Conservation (phyloP, 495 filamentous ascomycete genomes). For the Evernia prunastri region DNA sequence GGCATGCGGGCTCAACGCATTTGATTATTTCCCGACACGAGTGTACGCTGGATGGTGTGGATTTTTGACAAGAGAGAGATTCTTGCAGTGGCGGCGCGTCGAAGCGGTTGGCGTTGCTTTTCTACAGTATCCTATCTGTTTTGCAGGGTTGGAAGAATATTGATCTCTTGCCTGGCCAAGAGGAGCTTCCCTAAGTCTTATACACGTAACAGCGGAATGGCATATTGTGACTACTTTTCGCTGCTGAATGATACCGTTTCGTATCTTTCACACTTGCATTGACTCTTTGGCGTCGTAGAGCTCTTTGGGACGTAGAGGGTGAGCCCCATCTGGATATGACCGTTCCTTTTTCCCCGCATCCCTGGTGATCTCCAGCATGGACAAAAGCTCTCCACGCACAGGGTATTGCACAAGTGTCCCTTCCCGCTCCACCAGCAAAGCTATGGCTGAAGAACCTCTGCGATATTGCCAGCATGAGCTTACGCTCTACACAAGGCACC, state of each 20-base stretch:
- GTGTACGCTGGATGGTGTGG: background rate
- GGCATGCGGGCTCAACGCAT: background rate
- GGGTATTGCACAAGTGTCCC: background rate
- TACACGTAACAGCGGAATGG: background rate
- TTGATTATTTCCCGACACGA: background rate
- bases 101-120: background rate
- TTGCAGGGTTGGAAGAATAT: background rate
- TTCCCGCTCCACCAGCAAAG: background rate
- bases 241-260: background rate
- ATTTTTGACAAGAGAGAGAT: background rate
- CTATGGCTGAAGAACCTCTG: background rate
- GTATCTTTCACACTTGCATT: background rate
- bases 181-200: background rate
- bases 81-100: background rate
- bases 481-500: background rate
- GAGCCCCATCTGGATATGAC: background rate
- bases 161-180: background rate
- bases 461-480: background rate
- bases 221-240: background rate
- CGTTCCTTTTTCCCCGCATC: background rate
- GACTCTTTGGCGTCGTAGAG: background rate
- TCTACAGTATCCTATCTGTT: background rate
- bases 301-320: background rate
- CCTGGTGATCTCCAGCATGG: background rate
- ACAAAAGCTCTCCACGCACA: background rate